Conservation (phyloP, 148 eudicot genomes). For the Cornus florida region DNA sequence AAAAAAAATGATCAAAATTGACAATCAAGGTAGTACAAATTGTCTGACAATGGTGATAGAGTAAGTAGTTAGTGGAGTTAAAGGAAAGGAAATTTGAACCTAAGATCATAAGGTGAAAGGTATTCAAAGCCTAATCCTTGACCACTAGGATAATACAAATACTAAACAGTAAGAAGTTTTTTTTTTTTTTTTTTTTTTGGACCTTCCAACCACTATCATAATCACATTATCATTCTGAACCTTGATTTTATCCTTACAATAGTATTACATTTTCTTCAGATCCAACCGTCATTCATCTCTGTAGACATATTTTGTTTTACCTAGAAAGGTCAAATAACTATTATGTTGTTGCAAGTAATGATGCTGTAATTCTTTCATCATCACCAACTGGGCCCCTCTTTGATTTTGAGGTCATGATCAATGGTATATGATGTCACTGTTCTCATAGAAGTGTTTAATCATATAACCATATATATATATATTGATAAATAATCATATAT, state of each 20-base stretch:
- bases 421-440: background rate
- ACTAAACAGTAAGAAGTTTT: no score
- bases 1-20: no score
- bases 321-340: constrained; percentile 4
- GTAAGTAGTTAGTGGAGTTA: no score
- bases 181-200: no score
- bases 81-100: no score
- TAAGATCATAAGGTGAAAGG: no score
- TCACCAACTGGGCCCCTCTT: background rate
- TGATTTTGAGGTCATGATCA: background rate
- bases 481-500: background rate
- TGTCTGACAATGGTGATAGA: no score
- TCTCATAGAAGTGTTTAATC: background rate
- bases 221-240: background rate
- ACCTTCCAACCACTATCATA: background rate
- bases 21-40: no score
- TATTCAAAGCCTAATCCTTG: no score
- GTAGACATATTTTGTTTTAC: background rate
- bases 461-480: background rate
- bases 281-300: background rate
- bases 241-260: background rate
- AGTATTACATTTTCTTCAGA: background rate
- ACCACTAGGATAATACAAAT: no score
- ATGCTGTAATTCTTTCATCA: background rate
- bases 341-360: background rate